Percentiles rank a stretch among this genome's conserved stretches.
These are phyloP conservation scores for Withania somnifera DNA, from an alignment of 305 asterid species.

Conservation along the genomic window DNA sequence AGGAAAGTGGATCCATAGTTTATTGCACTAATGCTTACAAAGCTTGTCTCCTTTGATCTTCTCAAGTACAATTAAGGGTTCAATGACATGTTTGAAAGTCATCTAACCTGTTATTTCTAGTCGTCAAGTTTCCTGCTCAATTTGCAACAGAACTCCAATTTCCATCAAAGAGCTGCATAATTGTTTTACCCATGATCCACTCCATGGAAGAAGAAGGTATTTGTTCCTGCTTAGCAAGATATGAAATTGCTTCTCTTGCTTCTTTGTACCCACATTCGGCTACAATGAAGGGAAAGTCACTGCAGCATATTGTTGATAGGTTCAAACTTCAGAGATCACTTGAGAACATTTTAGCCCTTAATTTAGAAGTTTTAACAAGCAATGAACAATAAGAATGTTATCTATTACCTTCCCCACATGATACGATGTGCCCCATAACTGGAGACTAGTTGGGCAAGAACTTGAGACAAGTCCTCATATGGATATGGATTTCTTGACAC, in stretches of 20 bases:
- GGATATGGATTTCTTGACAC: slow-evolving; percentile 62
- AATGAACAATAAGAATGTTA: background rate
- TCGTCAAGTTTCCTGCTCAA: background rate
- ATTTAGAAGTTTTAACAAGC: background rate
- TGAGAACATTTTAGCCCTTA: background rate
- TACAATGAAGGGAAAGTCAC: slow-evolving; percentile 71
- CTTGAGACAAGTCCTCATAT: slow-evolving; percentile 41
- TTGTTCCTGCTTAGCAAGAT: slow-evolving; percentile 27
- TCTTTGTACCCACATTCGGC: slow-evolving; percentile 74
- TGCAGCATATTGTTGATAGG: slow-evolving; percentile 15
- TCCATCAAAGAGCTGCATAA: slow-evolving; percentile 32
- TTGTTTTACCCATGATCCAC: slow-evolving; percentile 74
- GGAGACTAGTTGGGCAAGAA: slow-evolving; percentile 42
- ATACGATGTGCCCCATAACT: slow-evolving; percentile 72
- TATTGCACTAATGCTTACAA: background rate
- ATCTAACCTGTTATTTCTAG: background rate
- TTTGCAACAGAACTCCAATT: slow-evolving; percentile 22
- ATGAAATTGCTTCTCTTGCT: slow-evolving; percentile 51
- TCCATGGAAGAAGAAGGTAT: slow-evolving; percentile 45
- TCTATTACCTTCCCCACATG: slow-evolving; percentile 89
- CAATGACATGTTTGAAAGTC: background rate
- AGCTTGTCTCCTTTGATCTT: background rate
- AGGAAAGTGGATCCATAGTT: slow-evolving; percentile 6
- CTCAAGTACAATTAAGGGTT: background rate
- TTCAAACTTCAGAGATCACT: background rate